Conservation (phyloP, 306 rosid genomes). For the Mucuna pruriens region DNA sequence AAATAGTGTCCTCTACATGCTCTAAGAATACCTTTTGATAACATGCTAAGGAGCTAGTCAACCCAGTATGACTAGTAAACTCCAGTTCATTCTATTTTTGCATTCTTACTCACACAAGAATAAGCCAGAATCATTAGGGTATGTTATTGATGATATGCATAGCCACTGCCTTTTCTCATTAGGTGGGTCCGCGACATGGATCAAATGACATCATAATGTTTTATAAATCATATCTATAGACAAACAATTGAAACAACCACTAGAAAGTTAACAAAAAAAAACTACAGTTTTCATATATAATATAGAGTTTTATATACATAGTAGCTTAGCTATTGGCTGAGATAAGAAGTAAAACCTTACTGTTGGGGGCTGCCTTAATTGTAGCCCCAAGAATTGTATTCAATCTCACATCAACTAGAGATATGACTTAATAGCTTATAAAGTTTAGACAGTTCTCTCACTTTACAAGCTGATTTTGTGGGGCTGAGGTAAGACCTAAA, state of each 20-base stretch:
- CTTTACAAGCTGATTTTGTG: too few species aligned
- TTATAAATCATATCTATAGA: not conserved
- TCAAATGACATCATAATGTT: not conserved
- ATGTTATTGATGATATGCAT: not conserved
- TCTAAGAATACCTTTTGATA: too few species aligned
- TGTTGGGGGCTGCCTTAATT: too few species aligned
- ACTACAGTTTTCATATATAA: not conserved
- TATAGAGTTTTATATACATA: not conserved
- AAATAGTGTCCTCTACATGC: too few species aligned
- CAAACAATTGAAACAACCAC: not conserved
- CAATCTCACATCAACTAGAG: too few species aligned
- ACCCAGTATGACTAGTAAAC: too few species aligned
- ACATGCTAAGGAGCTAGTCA: too few species aligned
- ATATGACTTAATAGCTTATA: too few species aligned
- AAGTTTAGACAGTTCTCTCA: too few species aligned
- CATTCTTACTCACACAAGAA: not conserved
- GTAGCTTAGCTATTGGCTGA: not conserved
- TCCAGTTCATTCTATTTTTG: too few species aligned
- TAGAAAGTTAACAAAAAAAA: not conserved
- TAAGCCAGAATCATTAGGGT: not conserved
- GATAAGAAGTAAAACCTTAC: slow-evolving; percentile 6
- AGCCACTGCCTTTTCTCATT: not conserved
- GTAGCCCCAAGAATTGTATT: too few species aligned
- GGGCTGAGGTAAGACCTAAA: too few species aligned
- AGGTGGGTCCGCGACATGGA: not conserved